Conservation (phyloP, 805 yeast genomes). For the Starmerella sirachaensis region DNA sequence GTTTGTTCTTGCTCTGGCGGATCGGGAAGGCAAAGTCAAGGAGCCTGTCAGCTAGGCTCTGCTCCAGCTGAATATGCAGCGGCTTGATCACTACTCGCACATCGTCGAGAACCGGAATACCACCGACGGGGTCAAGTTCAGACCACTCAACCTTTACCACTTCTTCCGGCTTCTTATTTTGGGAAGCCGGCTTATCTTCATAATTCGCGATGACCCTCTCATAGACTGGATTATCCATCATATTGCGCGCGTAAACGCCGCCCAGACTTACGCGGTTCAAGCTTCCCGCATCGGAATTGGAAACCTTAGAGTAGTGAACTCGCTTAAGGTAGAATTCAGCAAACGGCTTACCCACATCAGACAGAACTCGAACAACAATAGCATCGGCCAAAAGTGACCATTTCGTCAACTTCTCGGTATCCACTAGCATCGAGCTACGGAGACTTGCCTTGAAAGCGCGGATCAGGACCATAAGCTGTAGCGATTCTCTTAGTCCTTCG, state of each 20-base stretch:
- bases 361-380: slow-evolving; percentile 57
- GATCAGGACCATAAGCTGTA: slow-evolving; percentile 28
- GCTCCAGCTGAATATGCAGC: slow-evolving; percentile 60
- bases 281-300: slow-evolving; percentile 55
- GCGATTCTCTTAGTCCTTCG: slow-evolving; percentile 22
- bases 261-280: slow-evolving; percentile 46
- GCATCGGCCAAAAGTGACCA: slow-evolving; percentile 59
- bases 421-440: slow-evolving; percentile 25
- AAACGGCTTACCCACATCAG: slow-evolving; percentile 48
- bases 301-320: slow-evolving; percentile 49
- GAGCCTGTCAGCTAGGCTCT: slow-evolving; percentile 49
- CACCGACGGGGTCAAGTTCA: slow-evolving; percentile 79
- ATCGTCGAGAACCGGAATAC: slow-evolving; percentile 64
- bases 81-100: slow-evolving; percentile 55
- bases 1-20: slow-evolving; percentile 20
- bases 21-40: slow-evolving; percentile 61
- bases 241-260: slow-evolving; percentile 57
- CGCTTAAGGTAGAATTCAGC: slow-evolving; percentile 57
- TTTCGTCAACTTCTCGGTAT: slow-evolving; percentile 26
- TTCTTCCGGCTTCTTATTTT: slow-evolving; percentile 24
- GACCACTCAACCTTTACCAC: slow-evolving; percentile 50
- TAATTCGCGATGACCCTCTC: slow-evolving; percentile 61
- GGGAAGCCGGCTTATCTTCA: slow-evolving; percentile 8
- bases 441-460: slow-evolving; percentile 28
- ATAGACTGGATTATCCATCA: slow-evolving; percentile 44